Evolutionary conservation across 2,329 filamentous ascomycete species (phyloP).

Genomic region (Pseudogymnoascus sp.): DNA sequence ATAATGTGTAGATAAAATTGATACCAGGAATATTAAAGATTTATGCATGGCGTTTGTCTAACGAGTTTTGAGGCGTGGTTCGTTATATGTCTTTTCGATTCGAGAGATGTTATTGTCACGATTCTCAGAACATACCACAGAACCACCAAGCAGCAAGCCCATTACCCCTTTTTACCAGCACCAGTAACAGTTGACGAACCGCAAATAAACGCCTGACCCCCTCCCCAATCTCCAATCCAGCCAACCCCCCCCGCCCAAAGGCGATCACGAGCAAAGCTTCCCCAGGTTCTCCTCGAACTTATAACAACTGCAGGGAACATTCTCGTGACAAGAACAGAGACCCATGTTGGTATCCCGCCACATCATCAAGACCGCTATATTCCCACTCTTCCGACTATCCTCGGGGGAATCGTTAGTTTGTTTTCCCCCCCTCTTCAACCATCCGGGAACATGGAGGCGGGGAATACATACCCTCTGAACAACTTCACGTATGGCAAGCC

Average conservation of each 20-base stretch:
- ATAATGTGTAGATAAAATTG: background rate
- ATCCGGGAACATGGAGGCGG: background rate
- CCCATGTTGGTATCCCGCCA: background rate
- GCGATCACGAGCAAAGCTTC: too few species aligned
- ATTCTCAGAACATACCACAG: background rate
- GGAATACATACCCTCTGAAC: background rate
- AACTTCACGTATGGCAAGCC: background rate
- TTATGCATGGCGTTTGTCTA: background rate
- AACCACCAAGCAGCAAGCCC: background rate
- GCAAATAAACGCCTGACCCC: background rate
- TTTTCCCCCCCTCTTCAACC: background rate
- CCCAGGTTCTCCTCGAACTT: too few species aligned
- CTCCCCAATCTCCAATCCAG: background rate
- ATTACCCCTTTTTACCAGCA: background rate
- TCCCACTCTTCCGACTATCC: background rate
- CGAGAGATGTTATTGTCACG: background rate
- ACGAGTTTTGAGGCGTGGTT: background rate
- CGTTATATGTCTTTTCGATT: background rate
- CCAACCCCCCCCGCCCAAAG: background rate
- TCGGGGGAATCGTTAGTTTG: background rate
- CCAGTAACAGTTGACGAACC: background rate
- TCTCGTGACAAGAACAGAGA: too few species aligned
- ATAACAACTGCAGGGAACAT: too few species aligned
- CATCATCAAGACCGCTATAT: background rate
- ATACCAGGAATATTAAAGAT: background rate